Evolutionary conservation across 257 asterid species (phyloP).

Genomic region (Solanum phureja): DNA sequence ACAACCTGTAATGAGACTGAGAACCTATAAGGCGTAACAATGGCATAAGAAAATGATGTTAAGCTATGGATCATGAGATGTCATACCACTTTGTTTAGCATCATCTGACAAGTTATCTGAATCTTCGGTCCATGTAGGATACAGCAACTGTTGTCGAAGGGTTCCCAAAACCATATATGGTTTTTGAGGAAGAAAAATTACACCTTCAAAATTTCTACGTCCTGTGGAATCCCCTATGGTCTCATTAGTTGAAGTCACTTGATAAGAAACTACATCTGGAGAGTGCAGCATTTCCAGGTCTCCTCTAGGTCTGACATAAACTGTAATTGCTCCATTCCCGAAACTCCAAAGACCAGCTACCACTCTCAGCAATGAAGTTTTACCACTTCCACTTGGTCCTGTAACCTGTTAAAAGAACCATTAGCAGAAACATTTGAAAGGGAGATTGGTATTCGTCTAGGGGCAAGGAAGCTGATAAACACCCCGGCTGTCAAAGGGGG

Average conservation of each 20-base stretch:
- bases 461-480: background rate
- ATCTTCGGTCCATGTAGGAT: slow-evolving; percentile 76
- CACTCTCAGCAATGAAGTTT: slow-evolving; percentile 79
- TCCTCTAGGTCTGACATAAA: slow-evolving; percentile 27
- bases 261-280: slow-evolving; percentile 17
- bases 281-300: slow-evolving; percentile 15
- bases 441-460: background rate
- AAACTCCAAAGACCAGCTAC: slow-evolving; percentile 88
- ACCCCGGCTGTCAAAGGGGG: background rate
- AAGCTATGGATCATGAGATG: slow-evolving; percentile 27
- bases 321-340: slow-evolving; percentile 63
- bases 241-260: slow-evolving; percentile 12
- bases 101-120: slow-evolving; percentile 23
- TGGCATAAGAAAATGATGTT: slow-evolving; percentile 27
- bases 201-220: slow-evolving; percentile 28
- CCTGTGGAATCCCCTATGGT: slow-evolving; percentile 8
- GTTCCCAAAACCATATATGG: slow-evolving; percentile 93
- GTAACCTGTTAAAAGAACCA: slow-evolving; percentile 58
- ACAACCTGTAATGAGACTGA: background rate
- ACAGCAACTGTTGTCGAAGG: slow-evolving; percentile 81
- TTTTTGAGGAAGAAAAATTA: slow-evolving; percentile 89
- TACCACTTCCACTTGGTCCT: slow-evolving; percentile 98
- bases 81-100: slow-evolving; percentile 38
- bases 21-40: background rate
- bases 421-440: background rate